Evolutionary conservation across 257 asterid species (phyloP), one percentile per base, ranked within the genome.

Genomic region (Ehretia macrophylla): DNA sequence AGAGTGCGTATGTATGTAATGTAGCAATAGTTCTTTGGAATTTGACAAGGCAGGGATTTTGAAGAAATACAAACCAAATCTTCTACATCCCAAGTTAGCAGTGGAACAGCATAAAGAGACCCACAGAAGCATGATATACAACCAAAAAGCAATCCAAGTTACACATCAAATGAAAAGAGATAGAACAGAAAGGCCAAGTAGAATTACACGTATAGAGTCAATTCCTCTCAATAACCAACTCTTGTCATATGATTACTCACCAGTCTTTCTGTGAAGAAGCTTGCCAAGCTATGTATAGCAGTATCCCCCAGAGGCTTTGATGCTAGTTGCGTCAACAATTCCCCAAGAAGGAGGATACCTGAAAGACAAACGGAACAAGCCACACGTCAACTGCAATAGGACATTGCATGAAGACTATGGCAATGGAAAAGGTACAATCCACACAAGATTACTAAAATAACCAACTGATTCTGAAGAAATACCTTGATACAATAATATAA

Each of bases 321-420:
- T 32, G 77, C 46, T 68, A 88, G 72, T 73, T 60, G 82, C 8
- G 53, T 74, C 82, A 89, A 45, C 69, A 89, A 46, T 77, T 89
- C 94, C 55, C 89, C 99, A 5, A 92, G 89, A 65, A 86, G 75
- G 62, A 84, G 93, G 72, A 85, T 80, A 58, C 96, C 99, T 92
- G 93, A 63, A 63, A 37, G 58, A 70, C 3, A 56, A 45, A 16
- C n/a, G 50, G 42, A 53, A 18, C 48, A 56, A 16, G 54, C 12
- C 54, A 49, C 10, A 49, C 11, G 54, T 49, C 54, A 49, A 49
- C 22, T 49, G 23, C 20, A 17, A 49, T n/a, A 18, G 17, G 23
- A 49, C 54, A 49, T 49, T 13, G 16, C 20, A 0, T 8, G 27
- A 49, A 58, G 17, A 39, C 10, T 51, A 39, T 57, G 12, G 19